A percentile compares a stretch with the other conserved stretches of the same genome.
Evolutionary conservation across 768 basidiomycete species (phyloP).

Genomic region (Amanita jacksonii): DNA sequence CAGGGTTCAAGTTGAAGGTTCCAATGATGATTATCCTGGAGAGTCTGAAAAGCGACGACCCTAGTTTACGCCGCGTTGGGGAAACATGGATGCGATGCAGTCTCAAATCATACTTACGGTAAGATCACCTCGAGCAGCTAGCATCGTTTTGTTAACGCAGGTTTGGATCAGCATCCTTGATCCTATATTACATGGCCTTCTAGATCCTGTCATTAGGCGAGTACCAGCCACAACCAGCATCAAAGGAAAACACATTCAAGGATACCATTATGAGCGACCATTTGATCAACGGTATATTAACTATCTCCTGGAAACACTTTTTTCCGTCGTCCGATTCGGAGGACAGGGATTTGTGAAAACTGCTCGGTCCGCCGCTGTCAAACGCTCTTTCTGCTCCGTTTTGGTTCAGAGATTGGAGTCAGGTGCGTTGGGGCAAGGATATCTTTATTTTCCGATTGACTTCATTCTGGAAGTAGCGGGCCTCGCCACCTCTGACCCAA

Average conservation of each 20-base stretch:
- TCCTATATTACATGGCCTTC: constrained; percentile 69
- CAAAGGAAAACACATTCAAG: constrained; percentile 56
- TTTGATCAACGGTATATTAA: constrained; percentile 70
- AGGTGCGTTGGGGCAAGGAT: constrained; percentile 29
- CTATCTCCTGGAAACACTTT: constrained; percentile 68
- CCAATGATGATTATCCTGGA: constrained; percentile 88
- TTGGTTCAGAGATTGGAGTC: constrained; percentile 52
- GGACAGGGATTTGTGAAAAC: constrained; percentile 82
- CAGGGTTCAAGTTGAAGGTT: constrained; percentile 74
- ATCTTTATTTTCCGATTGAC: constrained; percentile 3
- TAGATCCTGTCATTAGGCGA: constrained; percentile 60
- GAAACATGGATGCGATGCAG: constrained; percentile 98
- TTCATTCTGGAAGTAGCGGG: constrained; percentile 19
- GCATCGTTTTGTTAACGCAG: constrained; percentile 5
- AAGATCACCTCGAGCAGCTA: constrained; percentile 10
- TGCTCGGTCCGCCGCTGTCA: constrained; percentile 53
- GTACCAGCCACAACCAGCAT: constrained; percentile 39
- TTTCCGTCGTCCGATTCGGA: constrained; percentile 76
- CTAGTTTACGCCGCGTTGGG: constrained; percentile 63
- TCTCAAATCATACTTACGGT: constrained; percentile 88
- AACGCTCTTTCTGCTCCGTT: constrained; percentile 53
- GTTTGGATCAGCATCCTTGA: constrained; percentile 65
- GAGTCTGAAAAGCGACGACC: constrained; percentile 68
- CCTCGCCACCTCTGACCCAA: constrained; percentile 41
- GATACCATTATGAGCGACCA: constrained; percentile 58